Base-by-base conservation (phyloP, 2,329 filamentous ascomycete species). In the Dothiorella sarmentorum region DNA sequence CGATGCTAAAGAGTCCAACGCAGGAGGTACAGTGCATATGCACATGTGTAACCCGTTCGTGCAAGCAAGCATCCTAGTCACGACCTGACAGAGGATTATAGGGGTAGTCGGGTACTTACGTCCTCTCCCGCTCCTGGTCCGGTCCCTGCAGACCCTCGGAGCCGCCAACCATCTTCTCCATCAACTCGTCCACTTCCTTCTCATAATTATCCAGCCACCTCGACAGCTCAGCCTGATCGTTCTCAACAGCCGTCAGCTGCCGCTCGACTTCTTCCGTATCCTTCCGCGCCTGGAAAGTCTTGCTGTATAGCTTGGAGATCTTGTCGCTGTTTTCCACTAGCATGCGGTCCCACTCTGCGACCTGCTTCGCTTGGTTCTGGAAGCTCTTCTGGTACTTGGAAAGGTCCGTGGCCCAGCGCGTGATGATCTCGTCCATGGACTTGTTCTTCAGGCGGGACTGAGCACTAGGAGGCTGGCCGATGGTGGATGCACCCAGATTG, bases 351-450 rank as follows among this genome's bases (percentile, higher is more conserved):
- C 95, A 99, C 43, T 84, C 82, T 11, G 91, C 89, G 13, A 97
- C 90, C 63, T 91, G 88, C 61, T 86, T 83, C 4, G 95, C 93
- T 72, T 97, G 91, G 31, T 88, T 83, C 71, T 95, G 91, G 78
- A 97, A 99, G 60, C 96, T 91, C 72, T 96, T 96, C 69, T 97
- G 93, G 70, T 99, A 97, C 69, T 96, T 95, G 56, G 91, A 89
- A 51, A 99, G 80, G 69, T 97, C 94, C 0, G 91, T 91, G 2
- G 94, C 94, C 94, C 94, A 99, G 29, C 91, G 86, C 3, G 91
- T 97, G 64, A 99, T 91, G 63, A 99, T 97, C 72, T 99, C 94
- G 69, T 99, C 94, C 89, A 99, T 97, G 0, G 93, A 96, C 78
- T 96, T 97, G 75, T 97, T 96, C 80, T 96, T 96, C 35, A 99